These are phyloP conservation scores for Saccharomyces hybrid DNA, from an alignment of 1,139 yeast species.

Conservation along the genomic window DNA sequence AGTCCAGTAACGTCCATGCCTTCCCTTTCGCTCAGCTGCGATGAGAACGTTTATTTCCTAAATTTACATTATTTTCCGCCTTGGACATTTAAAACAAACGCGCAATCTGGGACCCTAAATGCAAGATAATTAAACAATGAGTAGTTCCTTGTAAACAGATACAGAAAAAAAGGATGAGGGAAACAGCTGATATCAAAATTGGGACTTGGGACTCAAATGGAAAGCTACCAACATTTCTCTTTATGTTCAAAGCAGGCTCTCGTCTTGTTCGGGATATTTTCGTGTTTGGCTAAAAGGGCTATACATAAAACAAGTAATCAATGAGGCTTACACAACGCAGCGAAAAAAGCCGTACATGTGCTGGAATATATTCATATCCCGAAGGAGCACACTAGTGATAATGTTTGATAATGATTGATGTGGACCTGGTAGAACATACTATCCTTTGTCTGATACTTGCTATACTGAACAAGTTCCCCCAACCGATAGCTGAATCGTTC, in stretches of 20 bases:
- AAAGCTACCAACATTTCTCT: neutral
- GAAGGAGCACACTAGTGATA: neutral
- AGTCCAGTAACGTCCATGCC: neutral
- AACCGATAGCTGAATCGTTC: neutral
- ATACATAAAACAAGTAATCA: neutral
- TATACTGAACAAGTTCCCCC: neutral
- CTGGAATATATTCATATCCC: neutral
- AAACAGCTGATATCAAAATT: neutral
- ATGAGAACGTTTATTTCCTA: neutral
- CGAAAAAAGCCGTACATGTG: neutral
- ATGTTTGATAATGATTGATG: neutral
- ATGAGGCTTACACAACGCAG: neutral
- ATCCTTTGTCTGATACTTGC: neutral
- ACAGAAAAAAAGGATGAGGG: neutral
- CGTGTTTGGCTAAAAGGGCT: neutral
- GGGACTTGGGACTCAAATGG: neutral
- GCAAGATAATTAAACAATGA: neutral
- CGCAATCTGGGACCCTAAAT: neutral
- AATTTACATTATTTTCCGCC: neutral
- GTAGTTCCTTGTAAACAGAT: neutral
- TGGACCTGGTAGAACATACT: neutral
- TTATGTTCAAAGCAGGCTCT: neutral
- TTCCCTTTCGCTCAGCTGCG: neutral
- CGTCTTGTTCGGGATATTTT: neutral
- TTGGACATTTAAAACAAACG: neutral